Evolutionary conservation across 371 early-diverging fungal species (phyloP), one percentile per base, ranked within the genome.

Genomic region (Mucor irregularis): DNA sequence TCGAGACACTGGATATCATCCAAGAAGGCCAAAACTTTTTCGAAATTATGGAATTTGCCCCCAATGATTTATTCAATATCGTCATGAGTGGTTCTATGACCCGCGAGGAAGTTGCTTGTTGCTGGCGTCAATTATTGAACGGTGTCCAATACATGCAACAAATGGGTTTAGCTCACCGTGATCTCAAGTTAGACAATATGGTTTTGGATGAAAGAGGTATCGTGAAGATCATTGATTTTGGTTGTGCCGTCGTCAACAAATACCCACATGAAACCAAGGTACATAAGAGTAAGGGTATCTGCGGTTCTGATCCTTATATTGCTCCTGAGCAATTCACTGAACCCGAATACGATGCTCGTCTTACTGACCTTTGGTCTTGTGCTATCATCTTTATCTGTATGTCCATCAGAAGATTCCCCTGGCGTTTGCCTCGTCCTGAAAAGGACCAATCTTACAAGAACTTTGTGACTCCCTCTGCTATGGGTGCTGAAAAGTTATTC

Each of bases 171-270:
- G 90, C 90, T 3, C 95, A 95, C 58, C 84, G 93, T 25, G 95
- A 95, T 62, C 59, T 95, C 28, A 95, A 95, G 61, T 79, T 93
- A 19, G 95, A 94, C 53, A 95, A 95, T 72, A 82, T 89, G 54
- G 74, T 93, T 19, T 62, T 92, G 54, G 80, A 81, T 30, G 85
- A 82, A 49, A 58, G 68, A 4, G 87, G 90, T 13, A 80, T 86
- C 10, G 73, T 96, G 52, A 96, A 96, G 66, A 88, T 96, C 42
- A 91, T 92, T 30, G 98, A 97, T 63, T 96, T 96, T 83, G 96
- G 98, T 8, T 90, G 89, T 44, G 87, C 93, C 11, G 82, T 82
- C 21, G 91, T 93, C 19, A 90, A 82, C 62, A 79, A 84, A 46
- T 76, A 82, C 35, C 88, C 89, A 0, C 91, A 88, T 72, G 85